Conservation (phyloP, 345 rosid species). For the Adansonia digitata region DNA sequence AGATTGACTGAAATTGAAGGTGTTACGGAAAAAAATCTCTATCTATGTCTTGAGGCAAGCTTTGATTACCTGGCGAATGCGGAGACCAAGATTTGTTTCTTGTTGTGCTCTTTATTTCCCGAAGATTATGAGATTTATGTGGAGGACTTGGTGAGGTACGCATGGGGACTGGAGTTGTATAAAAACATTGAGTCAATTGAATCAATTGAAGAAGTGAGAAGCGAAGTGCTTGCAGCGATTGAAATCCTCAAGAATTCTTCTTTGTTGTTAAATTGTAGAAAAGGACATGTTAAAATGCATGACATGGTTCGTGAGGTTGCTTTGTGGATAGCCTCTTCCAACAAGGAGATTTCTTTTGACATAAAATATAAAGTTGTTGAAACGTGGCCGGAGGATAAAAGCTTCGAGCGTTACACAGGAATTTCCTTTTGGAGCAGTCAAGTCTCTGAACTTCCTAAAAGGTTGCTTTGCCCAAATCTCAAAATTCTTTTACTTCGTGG, state of each 20-base stretch:
- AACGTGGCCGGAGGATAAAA: neutral
- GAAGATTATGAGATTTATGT: neutral
- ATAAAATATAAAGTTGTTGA: neutral
- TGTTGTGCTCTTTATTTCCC: neutral
- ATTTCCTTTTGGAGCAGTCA: neutral
- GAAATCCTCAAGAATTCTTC: no score
- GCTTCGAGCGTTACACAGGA: neutral
- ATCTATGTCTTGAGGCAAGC: neutral
- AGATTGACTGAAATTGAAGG: neutral
- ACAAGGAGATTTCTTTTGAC: neutral
- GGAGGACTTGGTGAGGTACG: neutral
- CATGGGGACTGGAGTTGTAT: neutral
- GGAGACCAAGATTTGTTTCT: neutral
- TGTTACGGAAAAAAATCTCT: neutral
- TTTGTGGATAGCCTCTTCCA: neutral
- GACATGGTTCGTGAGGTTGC: no score
- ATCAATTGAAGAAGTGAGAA: no score
- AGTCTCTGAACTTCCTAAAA: neutral
- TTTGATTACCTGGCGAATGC: neutral
- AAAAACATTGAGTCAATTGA: neutral
- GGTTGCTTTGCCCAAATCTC: neutral
- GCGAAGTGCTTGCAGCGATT: no score
- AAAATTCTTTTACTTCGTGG: neutral
- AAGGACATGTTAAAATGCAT: no score
- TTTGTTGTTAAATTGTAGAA: no score